These are phyloP conservation scores for Erucastrum elatum DNA, from an alignment of 345 rosid species.

Conservation along the genomic window DNA sequence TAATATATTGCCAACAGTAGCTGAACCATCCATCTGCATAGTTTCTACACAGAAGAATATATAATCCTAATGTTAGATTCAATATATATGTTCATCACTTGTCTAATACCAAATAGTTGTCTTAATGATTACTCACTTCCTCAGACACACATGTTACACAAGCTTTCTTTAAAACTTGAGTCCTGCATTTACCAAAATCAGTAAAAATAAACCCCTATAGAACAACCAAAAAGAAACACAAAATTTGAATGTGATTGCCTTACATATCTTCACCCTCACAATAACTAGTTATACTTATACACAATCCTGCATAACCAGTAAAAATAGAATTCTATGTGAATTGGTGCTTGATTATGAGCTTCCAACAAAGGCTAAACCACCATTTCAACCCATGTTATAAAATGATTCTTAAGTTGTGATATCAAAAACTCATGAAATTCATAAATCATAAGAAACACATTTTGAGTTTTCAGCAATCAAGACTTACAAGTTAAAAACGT, in stretches of 20 bases:
- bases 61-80: slow-evolving; percentile 11
- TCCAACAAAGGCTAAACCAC: slow-evolving; percentile 39
- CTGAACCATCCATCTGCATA: slow-evolving; percentile 94
- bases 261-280: slow-evolving; percentile 97
- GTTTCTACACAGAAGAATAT: slow-evolving; percentile 55
- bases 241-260: slow-evolving; percentile 34
- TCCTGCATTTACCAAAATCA: slow-evolving; percentile 49
- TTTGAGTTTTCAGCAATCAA: slow-evolving; percentile 17
- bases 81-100: neutral
- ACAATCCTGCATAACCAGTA: slow-evolving; percentile 53
- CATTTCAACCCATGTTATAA: slow-evolving; percentile 96
- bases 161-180: slow-evolving; percentile 78
- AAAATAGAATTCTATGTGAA: neutral
- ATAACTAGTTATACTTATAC: slow-evolving; percentile 78
- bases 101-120: neutral
- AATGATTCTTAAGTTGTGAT: slow-evolving; percentile 78
- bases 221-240: slow-evolving; percentile 3
- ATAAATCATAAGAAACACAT: neutral
- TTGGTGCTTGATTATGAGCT: neutral
- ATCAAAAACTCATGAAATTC: slow-evolving; percentile 65
- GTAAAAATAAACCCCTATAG: neutral
- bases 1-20: slow-evolving; percentile 88
- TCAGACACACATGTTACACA: slow-evolving; percentile 72
- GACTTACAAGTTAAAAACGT: neutral
- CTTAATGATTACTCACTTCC: slow-evolving; percentile 58